Evolutionary conservation across 148 eudicot genomes (phyloP).

Genomic region (Camellia japonica): DNA sequence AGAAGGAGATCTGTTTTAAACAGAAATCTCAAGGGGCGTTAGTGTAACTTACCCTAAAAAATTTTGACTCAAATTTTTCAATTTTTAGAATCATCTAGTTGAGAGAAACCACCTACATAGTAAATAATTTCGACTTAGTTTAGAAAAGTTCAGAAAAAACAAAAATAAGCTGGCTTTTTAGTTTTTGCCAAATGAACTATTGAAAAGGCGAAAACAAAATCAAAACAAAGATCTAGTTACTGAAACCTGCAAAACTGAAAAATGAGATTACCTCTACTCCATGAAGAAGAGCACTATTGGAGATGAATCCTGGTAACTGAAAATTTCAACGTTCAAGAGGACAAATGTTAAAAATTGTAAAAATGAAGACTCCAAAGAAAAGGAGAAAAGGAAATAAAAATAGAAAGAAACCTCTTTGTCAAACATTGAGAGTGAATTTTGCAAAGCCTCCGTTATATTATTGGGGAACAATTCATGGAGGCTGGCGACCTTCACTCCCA

Average conservation of each 20-base stretch:
- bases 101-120: too few species aligned
- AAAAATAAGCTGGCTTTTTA: not conserved
- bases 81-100: too few species aligned
- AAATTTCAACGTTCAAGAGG: not conserved
- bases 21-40: too few species aligned
- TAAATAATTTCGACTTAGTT: too few species aligned
- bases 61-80: too few species aligned
- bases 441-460: conserved; percentile 77
- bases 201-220: too few species aligned
- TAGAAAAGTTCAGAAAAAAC: not conserved
- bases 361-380: not conserved
- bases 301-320: conserved; percentile 88
- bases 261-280: conserved; percentile 79
- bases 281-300: conserved; percentile 72
- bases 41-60: too few species aligned
- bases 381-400: not conserved
- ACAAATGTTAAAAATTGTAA: too few species aligned
- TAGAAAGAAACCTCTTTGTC: conserved; percentile 63
- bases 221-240: too few species aligned
- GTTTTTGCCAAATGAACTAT: too few species aligned
- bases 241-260: not conserved
- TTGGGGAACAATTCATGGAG: conserved; percentile 78
- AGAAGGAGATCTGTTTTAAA: too few species aligned
- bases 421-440: conserved; percentile 68
- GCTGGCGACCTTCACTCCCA: conserved; percentile 79